phyloP scores from a whole-genome alignment of 768 basidiomycete genomes.

The Lactifluus volemus region DNA sequence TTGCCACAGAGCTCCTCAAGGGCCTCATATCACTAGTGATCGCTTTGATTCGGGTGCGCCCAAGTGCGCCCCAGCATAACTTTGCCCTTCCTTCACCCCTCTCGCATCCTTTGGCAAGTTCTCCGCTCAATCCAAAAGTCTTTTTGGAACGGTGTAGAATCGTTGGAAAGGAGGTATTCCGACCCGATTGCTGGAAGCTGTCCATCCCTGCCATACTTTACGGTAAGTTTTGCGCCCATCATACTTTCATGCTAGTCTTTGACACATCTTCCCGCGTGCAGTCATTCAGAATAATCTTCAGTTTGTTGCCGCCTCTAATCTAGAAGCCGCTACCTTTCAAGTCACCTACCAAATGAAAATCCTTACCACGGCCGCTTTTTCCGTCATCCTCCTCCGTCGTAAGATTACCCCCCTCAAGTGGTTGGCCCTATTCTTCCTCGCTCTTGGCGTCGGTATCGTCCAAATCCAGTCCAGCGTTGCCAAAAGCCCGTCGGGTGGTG shows the following conservation, averaged over 20 bases:
- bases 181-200: constrained; percentile 92
- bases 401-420: constrained; percentile 69
- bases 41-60: constrained; percentile 61
- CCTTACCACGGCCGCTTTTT: constrained; percentile 86
- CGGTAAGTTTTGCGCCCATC: constrained; percentile 31
- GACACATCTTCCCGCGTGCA: constrained; percentile 22
- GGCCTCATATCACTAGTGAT: constrained; percentile 79
- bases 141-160: constrained; percentile 42
- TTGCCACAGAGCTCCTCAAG: constrained; percentile 92
- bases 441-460: constrained; percentile 82
- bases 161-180: constrained; percentile 65
- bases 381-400: constrained; percentile 72
- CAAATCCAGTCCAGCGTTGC: constrained; percentile 32
- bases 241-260: not conserved
- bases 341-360: constrained; percentile 98
- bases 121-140: constrained; percentile 29
- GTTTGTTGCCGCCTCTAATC: constrained; percentile 88
- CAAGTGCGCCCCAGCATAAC: constrained; percentile 26
- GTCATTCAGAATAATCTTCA: constrained; percentile 95
- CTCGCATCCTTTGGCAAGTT: constrained; percentile 25
- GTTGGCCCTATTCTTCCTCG: constrained; percentile 77
- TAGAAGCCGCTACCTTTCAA: constrained; percentile 94
- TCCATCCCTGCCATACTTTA: constrained; percentile 96
- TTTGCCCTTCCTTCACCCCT: constrained; percentile 16
- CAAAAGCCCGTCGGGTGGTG: constrained; percentile 12